These are phyloP conservation scores for Aureobasidium sp. DNA, from an alignment of 2,329 filamentous ascomycete species.

Conservation along the genomic window DNA sequence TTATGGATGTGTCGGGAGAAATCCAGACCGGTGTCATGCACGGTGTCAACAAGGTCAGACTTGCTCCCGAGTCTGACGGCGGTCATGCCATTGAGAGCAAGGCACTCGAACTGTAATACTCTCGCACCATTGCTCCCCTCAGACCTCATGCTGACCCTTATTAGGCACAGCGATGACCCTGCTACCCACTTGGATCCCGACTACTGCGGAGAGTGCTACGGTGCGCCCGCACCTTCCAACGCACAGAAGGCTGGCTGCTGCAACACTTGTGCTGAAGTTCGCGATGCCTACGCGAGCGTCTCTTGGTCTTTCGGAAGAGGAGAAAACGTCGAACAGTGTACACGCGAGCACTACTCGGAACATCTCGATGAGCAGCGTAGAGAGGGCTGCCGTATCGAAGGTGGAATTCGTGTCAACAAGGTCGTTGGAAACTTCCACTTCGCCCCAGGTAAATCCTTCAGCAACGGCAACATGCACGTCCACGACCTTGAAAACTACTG, in stretches of 20 bases:
- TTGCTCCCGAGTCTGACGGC: slow-evolving; percentile 65
- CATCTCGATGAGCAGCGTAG: slow-evolving; percentile 78
- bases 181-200: slow-evolving; percentile 74
- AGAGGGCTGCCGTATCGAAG: slow-evolving; percentile 93
- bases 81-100: slow-evolving; percentile 67
- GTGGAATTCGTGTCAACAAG: slow-evolving; percentile 90
- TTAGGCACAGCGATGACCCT: slow-evolving; percentile 60
- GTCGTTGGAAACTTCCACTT: slow-evolving; percentile 98
- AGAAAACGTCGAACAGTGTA: slow-evolving; percentile 89
- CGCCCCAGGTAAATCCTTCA: slow-evolving; percentile 91
- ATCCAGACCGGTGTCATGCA: slow-evolving; percentile 92
- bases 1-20: slow-evolving; percentile 98
- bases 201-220: slow-evolving; percentile 93
- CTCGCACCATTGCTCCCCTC: no score
- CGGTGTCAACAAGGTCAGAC: slow-evolving; percentile 83
- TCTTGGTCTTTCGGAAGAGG: slow-evolving; percentile 93
- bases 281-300: slow-evolving; percentile 82
- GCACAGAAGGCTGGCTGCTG: slow-evolving; percentile 83
- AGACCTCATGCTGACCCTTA: background rate
- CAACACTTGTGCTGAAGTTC: slow-evolving; percentile 93
- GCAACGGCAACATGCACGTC: slow-evolving; percentile 92
- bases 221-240: slow-evolving; percentile 64
- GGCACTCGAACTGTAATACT: slow-evolving; percentile 61
- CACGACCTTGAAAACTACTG: slow-evolving; percentile 97
- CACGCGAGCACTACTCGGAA: slow-evolving; percentile 88